Percentiles rank a stretch among this genome's conserved stretches.
Conservation (phyloP, 2,329 filamentous ascomycete genomes). For the Fusarium sulawesiense region DNA sequence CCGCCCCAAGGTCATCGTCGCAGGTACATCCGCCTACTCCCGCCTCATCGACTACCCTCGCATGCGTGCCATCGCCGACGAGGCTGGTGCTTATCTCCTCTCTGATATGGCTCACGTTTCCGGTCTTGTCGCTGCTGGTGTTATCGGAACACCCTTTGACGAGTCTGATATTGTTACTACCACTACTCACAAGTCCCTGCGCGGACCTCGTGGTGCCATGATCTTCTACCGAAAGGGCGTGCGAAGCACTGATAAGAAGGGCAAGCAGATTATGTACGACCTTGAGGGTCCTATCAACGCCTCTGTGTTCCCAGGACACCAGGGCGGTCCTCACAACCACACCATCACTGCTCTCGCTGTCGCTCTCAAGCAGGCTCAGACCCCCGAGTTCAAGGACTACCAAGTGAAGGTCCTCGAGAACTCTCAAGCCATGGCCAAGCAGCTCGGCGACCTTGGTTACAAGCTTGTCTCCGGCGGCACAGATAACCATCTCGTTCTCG, state of each 20-base stretch:
- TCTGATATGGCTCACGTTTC: slow-evolving; percentile 98
- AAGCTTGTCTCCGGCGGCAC: slow-evolving; percentile 91
- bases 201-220: slow-evolving; percentile 93
- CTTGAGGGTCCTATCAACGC: slow-evolving; percentile 92
- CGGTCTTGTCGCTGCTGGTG: slow-evolving; percentile 87
- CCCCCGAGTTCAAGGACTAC: slow-evolving; percentile 87
- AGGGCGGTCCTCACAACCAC: slow-evolving; percentile 97
- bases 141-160: slow-evolving; percentile 87
- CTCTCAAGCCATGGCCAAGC: slow-evolving; percentile 82
- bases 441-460: slow-evolving; percentile 76
- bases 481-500: slow-evolving; percentile 92
- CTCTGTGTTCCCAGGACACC: slow-evolving; percentile 96
- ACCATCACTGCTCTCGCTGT: slow-evolving; percentile 95
- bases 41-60: slow-evolving; percentile 90
- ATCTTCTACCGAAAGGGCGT: slow-evolving; percentile 98
- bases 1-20: slow-evolving; percentile 92
- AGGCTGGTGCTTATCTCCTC: slow-evolving; percentile 88
- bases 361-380: slow-evolving; percentile 89
- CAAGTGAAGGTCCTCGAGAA: slow-evolving; percentile 88
- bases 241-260: slow-evolving; percentile 82
- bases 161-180: slow-evolving; percentile 94
- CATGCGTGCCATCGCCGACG: slow-evolving; percentile 88
- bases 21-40: slow-evolving; percentile 93
- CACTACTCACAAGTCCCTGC: slow-evolving; percentile 96
- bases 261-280: slow-evolving; percentile 80